Evolutionary conservation across 106 monocot species (phyloP), one percentile per base, ranked within the genome.

Genomic region (Acorus calamus): DNA sequence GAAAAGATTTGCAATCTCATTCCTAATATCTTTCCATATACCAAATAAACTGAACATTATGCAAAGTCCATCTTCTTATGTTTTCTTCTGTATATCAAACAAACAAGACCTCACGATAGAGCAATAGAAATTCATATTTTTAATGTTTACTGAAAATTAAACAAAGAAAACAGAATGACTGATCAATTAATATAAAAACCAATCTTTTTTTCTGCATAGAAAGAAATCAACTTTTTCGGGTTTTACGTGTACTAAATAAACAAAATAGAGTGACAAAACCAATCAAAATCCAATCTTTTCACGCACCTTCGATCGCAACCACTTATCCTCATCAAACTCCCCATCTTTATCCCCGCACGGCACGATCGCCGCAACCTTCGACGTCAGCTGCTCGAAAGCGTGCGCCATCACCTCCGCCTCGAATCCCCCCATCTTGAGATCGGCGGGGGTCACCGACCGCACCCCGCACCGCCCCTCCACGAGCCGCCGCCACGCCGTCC

Each of bases 301-400:
- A 2, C 42, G 46, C 47, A 79, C 79, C 79, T 78, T 86, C 11
- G 78, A 65, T 49, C 73, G 83, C 13, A 78, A 55, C 80, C 74
- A 87, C 2, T 4, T 14, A 8, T 80, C 77, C 69, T 78, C 87
- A 45, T 87, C 80, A 66, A 87, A 87, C 77, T 83, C 72, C 13
- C 65, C 80, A 4, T 74, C 71, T 5, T 48, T 75, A 50, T 77
- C 83, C 13, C 87, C 87, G 13, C 69, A 73, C 3, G 83, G 83
- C 61, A 87, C 80, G 44, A 66, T 43, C 14, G 80, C 87, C 6
- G 80, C 87, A 47, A 83, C 83, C 71, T 75, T 87, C 53, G 87
- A 78, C 13, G 83, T 47, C 44, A 87, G 61, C 74, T 83, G 83
- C 51, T 80, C 79, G 65, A 62, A 75, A 10, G 80, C 75, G 66